Conservation (phyloP, 768 basidiomycete genomes). For the Amanita pseudoporphyria region DNA sequence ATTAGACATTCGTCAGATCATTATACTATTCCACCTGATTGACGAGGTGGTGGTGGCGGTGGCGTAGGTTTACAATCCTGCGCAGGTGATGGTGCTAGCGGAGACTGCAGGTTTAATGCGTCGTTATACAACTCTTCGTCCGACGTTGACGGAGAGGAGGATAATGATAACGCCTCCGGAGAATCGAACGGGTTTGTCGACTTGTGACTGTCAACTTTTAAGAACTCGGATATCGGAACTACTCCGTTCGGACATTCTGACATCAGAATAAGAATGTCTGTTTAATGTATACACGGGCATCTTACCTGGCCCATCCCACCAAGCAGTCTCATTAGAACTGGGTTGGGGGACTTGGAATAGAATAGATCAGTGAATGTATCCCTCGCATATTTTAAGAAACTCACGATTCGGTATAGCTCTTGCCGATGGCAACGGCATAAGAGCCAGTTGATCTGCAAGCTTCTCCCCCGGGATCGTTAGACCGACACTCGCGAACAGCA, state of each 20-base stretch:
- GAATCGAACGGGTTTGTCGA: constrained; percentile 68
- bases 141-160: constrained; percentile 72
- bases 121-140: constrained; percentile 80
- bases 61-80: constrained; percentile 25
- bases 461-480: constrained; percentile 56
- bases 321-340: constrained; percentile 64
- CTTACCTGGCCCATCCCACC: constrained; percentile 73
- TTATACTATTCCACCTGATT: constrained; percentile 10
- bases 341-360: constrained; percentile 84
- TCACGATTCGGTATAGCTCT: constrained; percentile 36
- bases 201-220: constrained; percentile 17
- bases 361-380: not conserved
- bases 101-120: constrained; percentile 60
- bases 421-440: constrained; percentile 35
- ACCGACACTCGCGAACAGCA: constrained; percentile 58
- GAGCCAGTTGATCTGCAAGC: constrained; percentile 61
- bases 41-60: constrained; percentile 37
- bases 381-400: not conserved
- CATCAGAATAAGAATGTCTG: constrained; percentile 1
- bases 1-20: not conserved
- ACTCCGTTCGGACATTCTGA: constrained; percentile 52
- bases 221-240: constrained; percentile 33
- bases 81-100: constrained; percentile 53
- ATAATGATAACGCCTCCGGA: constrained; percentile 49
- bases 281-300: constrained; percentile 8